Percentiles rank a stretch among this genome's conserved stretches.
phyloP scores from a whole-genome alignment of 768 basidiomycete species.

The Pisolithus microcarpus region DNA sequence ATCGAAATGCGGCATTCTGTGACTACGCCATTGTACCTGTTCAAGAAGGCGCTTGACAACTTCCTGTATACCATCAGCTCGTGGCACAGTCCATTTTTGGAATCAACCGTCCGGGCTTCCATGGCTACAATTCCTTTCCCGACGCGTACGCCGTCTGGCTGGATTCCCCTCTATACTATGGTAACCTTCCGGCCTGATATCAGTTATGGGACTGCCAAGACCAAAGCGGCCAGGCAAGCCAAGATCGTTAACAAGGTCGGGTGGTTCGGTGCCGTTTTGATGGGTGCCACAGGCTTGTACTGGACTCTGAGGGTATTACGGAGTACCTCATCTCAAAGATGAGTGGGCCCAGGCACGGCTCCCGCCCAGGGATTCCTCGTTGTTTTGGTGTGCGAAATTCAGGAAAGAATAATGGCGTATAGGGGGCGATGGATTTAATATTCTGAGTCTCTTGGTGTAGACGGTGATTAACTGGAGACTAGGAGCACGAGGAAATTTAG shows the following conservation, averaged over 20 bases:
- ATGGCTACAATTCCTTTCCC: slow-evolving; percentile 53
- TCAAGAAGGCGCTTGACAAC: slow-evolving; percentile 77
- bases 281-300: slow-evolving; percentile 40
- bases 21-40: slow-evolving; percentile 68
- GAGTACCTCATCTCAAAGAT: slow-evolving; percentile 19
- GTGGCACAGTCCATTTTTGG: slow-evolving; percentile 39
- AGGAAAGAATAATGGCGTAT: slow-evolving; percentile 15
- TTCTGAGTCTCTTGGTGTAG: slow-evolving; percentile 12
- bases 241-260: slow-evolving; percentile 46
- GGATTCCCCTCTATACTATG: slow-evolving; percentile 96
- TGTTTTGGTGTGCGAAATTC: slow-evolving; percentile 22
- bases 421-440: slow-evolving; percentile 16
- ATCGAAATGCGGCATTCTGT: slow-evolving; percentile 93
- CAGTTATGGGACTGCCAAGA: slow-evolving; percentile 75
- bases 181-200: slow-evolving; percentile 96
- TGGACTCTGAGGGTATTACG: slow-evolving; percentile 10
- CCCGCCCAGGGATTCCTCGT: slow-evolving; percentile 24
- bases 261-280: slow-evolving; percentile 39
- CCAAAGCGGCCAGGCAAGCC: slow-evolving; percentile 65
- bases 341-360: slow-evolving; percentile 14
- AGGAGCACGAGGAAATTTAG: slow-evolving; percentile 27
- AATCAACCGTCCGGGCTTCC: slow-evolving; percentile 36
- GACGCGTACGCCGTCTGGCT: slow-evolving; percentile 55
- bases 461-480: slow-evolving; percentile 31
- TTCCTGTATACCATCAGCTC: slow-evolving; percentile 58